Conservation (phyloP, 805 yeast species). For the Candida verbasci region DNA sequence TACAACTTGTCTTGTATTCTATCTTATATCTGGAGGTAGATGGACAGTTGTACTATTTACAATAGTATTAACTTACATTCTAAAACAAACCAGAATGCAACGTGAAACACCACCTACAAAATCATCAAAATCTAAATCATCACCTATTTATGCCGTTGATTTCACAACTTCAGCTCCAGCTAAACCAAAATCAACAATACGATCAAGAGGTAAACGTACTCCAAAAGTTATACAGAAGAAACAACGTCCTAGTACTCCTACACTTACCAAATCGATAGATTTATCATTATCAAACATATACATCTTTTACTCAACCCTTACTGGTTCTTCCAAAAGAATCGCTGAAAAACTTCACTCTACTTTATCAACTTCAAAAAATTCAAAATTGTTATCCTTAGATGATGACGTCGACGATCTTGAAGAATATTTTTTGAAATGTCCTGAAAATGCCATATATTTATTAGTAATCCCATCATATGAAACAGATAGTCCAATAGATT, state of each 20-base stretch:
- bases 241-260: slow-evolving; percentile 19
- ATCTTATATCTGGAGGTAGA: slow-evolving; percentile 41
- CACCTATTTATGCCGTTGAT: slow-evolving; percentile 39
- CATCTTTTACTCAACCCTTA: slow-evolving; percentile 79
- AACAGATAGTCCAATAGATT: slow-evolving; percentile 88
- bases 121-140: slow-evolving; percentile 10
- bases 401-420: slow-evolving; percentile 81
- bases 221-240: slow-evolving; percentile 39
- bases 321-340: slow-evolving; percentile 73
- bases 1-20: slow-evolving; percentile 21
- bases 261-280: slow-evolving; percentile 36
- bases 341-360: slow-evolving; percentile 50
- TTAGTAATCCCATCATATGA: slow-evolving; percentile 86
- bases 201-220: slow-evolving; percentile 22
- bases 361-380: slow-evolving; percentile 24
- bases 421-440: slow-evolving; percentile 68
- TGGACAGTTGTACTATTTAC: slow-evolving; percentile 29
- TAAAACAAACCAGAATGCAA: background rate
- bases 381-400: slow-evolving; percentile 61
- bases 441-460: slow-evolving; percentile 51
- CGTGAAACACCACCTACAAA: background rate
- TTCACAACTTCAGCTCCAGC: slow-evolving; percentile 33
- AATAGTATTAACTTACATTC: slow-evolving; percentile 10
- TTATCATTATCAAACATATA: slow-evolving; percentile 53
- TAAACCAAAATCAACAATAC: slow-evolving; percentile 17